Evolutionary conservation across 2,329 filamentous ascomycete species (phyloP), one percentile per base, ranked within the genome.

Genomic region (Exophiala sp.): DNA sequence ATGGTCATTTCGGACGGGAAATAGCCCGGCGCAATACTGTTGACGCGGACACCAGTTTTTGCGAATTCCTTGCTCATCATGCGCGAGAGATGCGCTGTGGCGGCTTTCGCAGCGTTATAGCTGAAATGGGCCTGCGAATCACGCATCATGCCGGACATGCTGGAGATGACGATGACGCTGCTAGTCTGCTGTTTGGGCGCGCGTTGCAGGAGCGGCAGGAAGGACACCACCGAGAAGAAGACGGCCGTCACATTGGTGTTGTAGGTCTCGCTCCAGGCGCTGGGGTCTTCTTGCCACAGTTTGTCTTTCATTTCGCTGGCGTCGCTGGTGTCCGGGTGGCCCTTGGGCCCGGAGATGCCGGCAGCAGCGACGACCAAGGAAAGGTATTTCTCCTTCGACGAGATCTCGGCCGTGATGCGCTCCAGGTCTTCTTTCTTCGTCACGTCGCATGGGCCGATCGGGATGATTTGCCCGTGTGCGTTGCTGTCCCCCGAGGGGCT

Each of bases 41-140:
- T 89, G 3, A 85, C 81, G 1, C 82, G 68, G 50, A 89, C 85
- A 0, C 85, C 85, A 61, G 82, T 76, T 2, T 71, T 67, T 0
- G 81, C 81, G 83, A 85, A 89, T 65, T 89, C 86, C 0, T 57
- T 58, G 24, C 85, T 85, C 27, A 89, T 68, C 39, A 74, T 81
- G 55, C 75, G 79, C 43, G 79, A 80, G 57, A 88, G 65, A 46
- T 79, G 77, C 27, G 85, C 60, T 1, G 89, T 66, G 0, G 79
- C 83, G 0, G 82, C 79, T 65, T 90, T 89, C 52, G 76, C 80
- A 1, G 80, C 80, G 57, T 90, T 89, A 62, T 89, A 89, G 0
- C 79, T 77, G 1, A 73, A 77, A 61, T 90, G 85, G 0, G 85
- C 83, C 63, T 89, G 85, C 0, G 85, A 84, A 60, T 73, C 68